Evolutionary conservation across 208 protist species (phyloP), one percentile per base, ranked within the genome.

Genomic region (Kentomonas sorsogonicus): DNA sequence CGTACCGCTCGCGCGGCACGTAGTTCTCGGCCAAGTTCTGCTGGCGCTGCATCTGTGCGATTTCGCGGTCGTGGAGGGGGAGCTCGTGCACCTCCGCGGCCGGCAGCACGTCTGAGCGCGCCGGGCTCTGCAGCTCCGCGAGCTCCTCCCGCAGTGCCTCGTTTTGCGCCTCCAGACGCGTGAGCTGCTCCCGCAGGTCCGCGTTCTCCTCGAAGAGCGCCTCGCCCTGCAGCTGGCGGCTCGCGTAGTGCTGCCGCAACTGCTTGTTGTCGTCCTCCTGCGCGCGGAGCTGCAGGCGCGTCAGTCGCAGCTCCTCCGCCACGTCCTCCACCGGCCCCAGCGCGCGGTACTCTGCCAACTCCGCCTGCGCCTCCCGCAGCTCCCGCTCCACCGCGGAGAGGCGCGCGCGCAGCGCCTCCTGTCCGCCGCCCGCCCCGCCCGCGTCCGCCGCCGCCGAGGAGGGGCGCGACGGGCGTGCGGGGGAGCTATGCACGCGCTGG

Each of bases 341-440:
- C 27, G 1, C n/a, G 33, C 20, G 33, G 3, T 33, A 23, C 15
- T 34, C 38, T n/a, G n/a, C n/a, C n/a, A n/a, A 23, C 53, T 68
- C 43, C 46, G 52, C 46, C 15, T 63, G 20, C 13, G 53, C 30
- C 20, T 34, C 22, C 23, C 43, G 45, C n/a, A 44, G 57, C 46
- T 53, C 44, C 26, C 26, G 57, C 34, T 54, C 11, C 2, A 45
- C 43, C n/a, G n/a, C 43, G 43, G 16, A 13, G 22, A 13, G 43
- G 10, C 7, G n/a, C 43, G 43, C 43, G n/a, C 25, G 16, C 43
- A 22, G 16, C 43, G 16, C 43, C 43, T 48, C 43, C n/a, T 27
- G n/a, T 23, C 25, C 43, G 9, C 25, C 43, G 43, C 43, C n/a
- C 10, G 25, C n/a, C 16, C 25, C 43, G 7, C 25, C 43, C 7